A percentile compares a stretch with the other conserved stretches of the same genome.
phyloP scores from a whole-genome alignment of 106 monocot species.

The Phalaenopsis aphrodite region DNA sequence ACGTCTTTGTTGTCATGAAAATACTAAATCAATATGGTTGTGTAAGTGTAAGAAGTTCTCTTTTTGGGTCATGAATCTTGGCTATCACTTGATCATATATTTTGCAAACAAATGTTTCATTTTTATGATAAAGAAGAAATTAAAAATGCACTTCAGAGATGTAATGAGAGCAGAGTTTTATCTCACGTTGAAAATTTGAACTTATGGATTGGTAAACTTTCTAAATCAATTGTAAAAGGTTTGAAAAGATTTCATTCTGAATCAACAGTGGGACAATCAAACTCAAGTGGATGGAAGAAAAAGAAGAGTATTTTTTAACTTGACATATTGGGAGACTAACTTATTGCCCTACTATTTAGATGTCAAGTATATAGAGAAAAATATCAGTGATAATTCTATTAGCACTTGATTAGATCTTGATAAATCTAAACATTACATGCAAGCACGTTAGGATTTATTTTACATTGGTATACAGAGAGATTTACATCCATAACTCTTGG shows the following conservation, averaged over 20 bases:
- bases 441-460: no score
- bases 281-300: not conserved
- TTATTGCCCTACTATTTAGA: constrained; percentile 12
- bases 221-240: not conserved
- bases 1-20: not conserved
- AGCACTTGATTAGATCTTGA: not conserved
- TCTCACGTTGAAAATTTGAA: not conserved
- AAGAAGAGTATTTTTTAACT: not conserved
- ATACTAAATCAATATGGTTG: not conserved
- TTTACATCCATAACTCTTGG: no score
- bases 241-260: not conserved
- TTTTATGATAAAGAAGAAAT: not conserved
- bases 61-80: not conserved
- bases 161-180: no score
- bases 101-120: not conserved
- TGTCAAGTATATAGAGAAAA: constrained; percentile 15
- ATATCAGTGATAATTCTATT: not conserved
- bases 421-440: no score
- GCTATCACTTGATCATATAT: not conserved
- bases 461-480: no score
- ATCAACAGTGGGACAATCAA: no score
- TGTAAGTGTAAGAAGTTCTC: not conserved
- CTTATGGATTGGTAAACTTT: not conserved
- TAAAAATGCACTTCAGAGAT: no score
- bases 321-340: not conserved